These are phyloP conservation scores for Penicillium thymicola DNA, from an alignment of 2,329 filamentous ascomycete genomes.

Conservation along the genomic window DNA sequence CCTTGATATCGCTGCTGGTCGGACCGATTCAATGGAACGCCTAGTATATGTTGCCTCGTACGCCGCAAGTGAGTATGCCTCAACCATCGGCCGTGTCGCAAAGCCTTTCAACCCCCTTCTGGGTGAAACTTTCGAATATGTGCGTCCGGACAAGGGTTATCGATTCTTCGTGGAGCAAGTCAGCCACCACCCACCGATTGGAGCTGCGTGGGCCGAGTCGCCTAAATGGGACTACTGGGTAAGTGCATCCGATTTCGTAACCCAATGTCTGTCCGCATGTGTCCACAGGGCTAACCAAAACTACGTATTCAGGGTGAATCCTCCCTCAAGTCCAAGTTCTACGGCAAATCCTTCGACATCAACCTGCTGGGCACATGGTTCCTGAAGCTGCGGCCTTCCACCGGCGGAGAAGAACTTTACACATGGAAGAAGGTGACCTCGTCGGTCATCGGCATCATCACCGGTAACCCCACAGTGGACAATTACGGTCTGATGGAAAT, in stretches of 20 bases:
- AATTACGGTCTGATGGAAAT: conserved; percentile 97
- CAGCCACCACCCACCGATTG: conserved; percentile 92
- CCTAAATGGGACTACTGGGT: conserved; percentile 90
- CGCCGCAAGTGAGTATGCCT: conserved; percentile 93
- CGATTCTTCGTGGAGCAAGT: conserved; percentile 99
- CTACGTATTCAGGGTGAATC: conserved; percentile 70
- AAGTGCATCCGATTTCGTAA: conserved; percentile 25
- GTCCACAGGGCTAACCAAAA: conserved; percentile 13
- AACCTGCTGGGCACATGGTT: conserved; percentile 98
- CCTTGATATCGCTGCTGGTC: conserved; percentile 81
- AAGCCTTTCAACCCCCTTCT: conserved; percentile 97
- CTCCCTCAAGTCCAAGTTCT: conserved; percentile 92
- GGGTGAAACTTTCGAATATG: conserved; percentile 96
- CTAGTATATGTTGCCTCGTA: conserved; percentile 94
- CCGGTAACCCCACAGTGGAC: conserved; percentile 92
- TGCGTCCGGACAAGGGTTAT: conserved; percentile 91
- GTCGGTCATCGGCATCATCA: conserved; percentile 97
- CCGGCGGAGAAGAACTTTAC: conserved; percentile 79
- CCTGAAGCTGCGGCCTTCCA: conserved; percentile 71
- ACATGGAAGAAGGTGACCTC: conserved; percentile 99
- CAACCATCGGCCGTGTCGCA: conserved; percentile 91
- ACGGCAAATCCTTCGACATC: conserved; percentile 95
- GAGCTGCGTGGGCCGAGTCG: conserved; percentile 88
- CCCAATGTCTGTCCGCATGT: not conserved
- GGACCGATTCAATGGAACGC: conserved; percentile 82